Evolutionary conservation across 2,329 filamentous ascomycete species (phyloP).

Genomic region (Blastomyces percursus): DNA sequence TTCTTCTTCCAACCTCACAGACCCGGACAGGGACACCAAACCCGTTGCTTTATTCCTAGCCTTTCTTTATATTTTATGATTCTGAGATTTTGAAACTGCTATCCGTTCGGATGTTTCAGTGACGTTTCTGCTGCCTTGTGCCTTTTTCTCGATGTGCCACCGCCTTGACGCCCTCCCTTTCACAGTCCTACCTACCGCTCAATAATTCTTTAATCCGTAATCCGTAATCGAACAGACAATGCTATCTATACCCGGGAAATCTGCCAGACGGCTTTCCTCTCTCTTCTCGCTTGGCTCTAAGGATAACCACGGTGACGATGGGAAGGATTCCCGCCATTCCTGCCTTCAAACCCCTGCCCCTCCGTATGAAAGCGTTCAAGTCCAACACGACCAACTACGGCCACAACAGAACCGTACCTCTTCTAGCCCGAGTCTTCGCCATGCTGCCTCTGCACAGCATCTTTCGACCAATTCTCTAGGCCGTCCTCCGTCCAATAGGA

Average conservation of each 20-base stretch:
- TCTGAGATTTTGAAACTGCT: background rate
- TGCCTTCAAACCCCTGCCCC: background rate
- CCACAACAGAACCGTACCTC: background rate
- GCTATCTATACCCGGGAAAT: conserved; percentile 33
- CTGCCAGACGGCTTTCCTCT: conserved; percentile 37
- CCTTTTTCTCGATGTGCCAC: background rate
- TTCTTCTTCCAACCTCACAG: background rate
- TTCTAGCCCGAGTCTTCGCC: conserved; percentile 6
- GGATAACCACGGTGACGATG: conserved; percentile 15
- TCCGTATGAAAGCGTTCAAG: background rate
- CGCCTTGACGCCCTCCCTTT: background rate
- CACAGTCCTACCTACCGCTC: background rate
- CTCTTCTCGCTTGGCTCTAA: conserved; percentile 34
- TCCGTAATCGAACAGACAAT: conserved; percentile 3
- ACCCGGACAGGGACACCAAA: background rate
- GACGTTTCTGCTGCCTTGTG: background rate
- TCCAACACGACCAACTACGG: background rate
- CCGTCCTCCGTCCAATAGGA: conserved; percentile 7
- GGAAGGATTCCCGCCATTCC: background rate
- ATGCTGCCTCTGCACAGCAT: conserved; percentile 13
- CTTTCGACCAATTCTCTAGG: conserved; percentile 2
- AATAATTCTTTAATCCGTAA: background rate
- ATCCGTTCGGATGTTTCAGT: background rate
- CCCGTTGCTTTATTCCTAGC: background rate
- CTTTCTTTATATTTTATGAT: background rate